These are phyloP conservation scores for Phytophthora megakarya DNA, from an alignment of 352 stramenopile genomes.

Conservation along the genomic window DNA sequence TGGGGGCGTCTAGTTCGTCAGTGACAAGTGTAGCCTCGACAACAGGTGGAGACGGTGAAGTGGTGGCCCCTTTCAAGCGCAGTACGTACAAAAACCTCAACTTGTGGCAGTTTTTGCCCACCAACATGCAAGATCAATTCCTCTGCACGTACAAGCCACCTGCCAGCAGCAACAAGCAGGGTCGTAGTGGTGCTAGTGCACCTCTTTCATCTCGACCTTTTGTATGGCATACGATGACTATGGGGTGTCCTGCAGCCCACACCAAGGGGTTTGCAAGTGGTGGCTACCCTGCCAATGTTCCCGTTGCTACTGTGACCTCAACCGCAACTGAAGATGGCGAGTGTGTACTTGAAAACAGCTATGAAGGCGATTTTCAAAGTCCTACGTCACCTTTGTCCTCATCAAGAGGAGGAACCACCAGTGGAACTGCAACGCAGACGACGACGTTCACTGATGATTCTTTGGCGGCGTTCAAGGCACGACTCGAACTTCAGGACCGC, in stretches of 20 bases:
- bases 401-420: constrained; percentile 12
- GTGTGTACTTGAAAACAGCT: constrained; percentile 28
- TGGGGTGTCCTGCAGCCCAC: constrained; percentile 81
- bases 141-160: constrained; percentile 58
- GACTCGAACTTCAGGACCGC: constrained; percentile 74
- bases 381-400: constrained; percentile 44
- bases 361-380: constrained; percentile 24
- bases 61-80: constrained; percentile 76
- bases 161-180: constrained; percentile 12
- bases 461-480: constrained; percentile 58
- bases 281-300: constrained; percentile 46
- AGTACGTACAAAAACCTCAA: constrained; percentile 86
- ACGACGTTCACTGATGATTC: constrained; percentile 42
- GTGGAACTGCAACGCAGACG: constrained; percentile 16
- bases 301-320: constrained; percentile 28
- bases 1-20: constrained; percentile 19
- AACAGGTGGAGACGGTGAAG: constrained; percentile 27
- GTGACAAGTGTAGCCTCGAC: constrained; percentile 20
- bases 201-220: constrained; percentile 42
- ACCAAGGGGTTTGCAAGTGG: constrained; percentile 81
- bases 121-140: constrained; percentile 89
- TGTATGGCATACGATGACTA: constrained; percentile 88
- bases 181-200: constrained; percentile 18
- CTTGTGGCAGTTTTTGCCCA: constrained; percentile 79
- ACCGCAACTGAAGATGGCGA: constrained; percentile 43